phyloP scores from a whole-genome alignment of 495 filamentous ascomycete species.

The Penicillium malachiteum region DNA sequence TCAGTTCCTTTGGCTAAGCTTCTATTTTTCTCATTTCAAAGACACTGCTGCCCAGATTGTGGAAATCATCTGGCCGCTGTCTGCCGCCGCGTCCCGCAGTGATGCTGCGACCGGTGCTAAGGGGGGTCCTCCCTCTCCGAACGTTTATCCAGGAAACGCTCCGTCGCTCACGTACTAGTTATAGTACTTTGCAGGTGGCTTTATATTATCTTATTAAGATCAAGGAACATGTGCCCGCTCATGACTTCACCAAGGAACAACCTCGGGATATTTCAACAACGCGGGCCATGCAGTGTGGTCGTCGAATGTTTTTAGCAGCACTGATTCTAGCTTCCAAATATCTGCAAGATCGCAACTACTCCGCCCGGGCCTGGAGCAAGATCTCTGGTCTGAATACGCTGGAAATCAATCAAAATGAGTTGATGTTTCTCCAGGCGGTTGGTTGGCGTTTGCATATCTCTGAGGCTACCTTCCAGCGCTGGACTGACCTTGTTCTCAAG shows the following conservation, averaged over 20 bases:
- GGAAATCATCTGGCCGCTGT: conserved; percentile 91
- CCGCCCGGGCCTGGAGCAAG: conserved; percentile 95
- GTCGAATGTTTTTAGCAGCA: conserved; percentile 94
- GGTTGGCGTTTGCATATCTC: conserved; percentile 94
- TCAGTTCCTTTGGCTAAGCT: conserved; percentile 10
- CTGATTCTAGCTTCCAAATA: conserved; percentile 96
- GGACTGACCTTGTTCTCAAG: conserved; percentile 86
- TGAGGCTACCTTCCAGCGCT: conserved; percentile 81
- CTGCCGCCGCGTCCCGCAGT: conserved; percentile 47
- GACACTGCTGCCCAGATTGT: conserved; percentile 98
- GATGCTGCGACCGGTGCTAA: conserved; percentile 49
- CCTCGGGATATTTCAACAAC: conserved; percentile 66
- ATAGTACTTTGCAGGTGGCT: conserved; percentile 94
- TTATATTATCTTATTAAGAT: conserved; percentile 95
- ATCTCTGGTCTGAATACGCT: conserved; percentile 86
- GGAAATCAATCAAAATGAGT: conserved; percentile 96
- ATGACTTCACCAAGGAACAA: conserved; percentile 86
- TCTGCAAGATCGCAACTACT: conserved; percentile 96
- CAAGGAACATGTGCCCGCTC: conserved; percentile 81
- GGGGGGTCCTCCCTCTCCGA: conserved; percentile 82
- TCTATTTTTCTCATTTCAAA: conserved; percentile 35
- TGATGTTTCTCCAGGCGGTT: conserved; percentile 85
- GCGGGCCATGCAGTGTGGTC: conserved; percentile 91
- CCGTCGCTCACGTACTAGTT: conserved; percentile 90
- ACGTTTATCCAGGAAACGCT: conserved; percentile 98